Conservation (phyloP, 1,284 basidiomycete genomes). For the Ustilago sp. region DNA sequence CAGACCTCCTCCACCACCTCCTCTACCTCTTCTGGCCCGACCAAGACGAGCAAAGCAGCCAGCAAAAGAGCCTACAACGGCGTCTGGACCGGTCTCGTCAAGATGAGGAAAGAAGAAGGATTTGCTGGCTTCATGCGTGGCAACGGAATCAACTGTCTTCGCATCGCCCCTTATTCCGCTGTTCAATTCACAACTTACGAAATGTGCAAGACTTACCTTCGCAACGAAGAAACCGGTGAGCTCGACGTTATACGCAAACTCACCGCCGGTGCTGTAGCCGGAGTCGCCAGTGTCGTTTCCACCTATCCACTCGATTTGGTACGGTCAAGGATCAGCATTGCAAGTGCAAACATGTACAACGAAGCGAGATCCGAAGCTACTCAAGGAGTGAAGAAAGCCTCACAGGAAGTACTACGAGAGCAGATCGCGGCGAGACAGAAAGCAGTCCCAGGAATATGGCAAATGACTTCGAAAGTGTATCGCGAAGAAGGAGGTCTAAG, state of each 20-base stretch:
- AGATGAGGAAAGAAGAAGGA: constrained; percentile 92
- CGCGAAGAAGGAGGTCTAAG: constrained; percentile 88
- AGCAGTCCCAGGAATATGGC: constrained; percentile 78
- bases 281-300: constrained; percentile 87
- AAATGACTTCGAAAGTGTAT: constrained; percentile 89
- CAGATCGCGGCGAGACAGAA: constrained; percentile 40
- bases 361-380: constrained; percentile 45
- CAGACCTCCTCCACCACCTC: constrained; percentile 19
- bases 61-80: constrained; percentile 61
- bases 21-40: not conserved
- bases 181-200: constrained; percentile 93
- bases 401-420: constrained; percentile 23
- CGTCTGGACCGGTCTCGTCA: constrained; percentile 61
- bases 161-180: constrained; percentile 82
- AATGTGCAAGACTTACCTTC: constrained; percentile 78
- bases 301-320: constrained; percentile 95
- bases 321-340: constrained; percentile 90
- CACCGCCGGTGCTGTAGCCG: constrained; percentile 85
- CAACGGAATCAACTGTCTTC: constrained; percentile 88
- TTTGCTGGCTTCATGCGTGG: constrained; percentile 88
- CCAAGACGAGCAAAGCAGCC: not conserved
- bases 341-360: constrained; percentile 70
- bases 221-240: constrained; percentile 70
- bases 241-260: constrained; percentile 86
- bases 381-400: not conserved